Conservation (phyloP, 1,284 basidiomycete genomes). For the Schizopora paradoxa region DNA sequence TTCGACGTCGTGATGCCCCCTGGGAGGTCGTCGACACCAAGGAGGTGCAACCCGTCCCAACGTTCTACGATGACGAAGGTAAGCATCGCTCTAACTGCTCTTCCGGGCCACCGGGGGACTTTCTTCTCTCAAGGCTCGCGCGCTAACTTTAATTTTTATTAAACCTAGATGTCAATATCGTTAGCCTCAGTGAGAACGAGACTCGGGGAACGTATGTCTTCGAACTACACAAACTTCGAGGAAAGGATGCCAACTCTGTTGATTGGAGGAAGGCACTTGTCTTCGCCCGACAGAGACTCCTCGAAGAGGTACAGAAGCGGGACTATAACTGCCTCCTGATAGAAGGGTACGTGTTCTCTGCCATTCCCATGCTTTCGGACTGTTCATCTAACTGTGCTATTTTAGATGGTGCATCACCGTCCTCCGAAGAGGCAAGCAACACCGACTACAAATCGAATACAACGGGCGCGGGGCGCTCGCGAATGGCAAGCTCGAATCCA, state of each 20-base stretch:
- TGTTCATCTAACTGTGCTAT: slow-evolving; percentile 15
- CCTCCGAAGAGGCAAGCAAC: slow-evolving; percentile 51
- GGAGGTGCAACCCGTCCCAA: slow-evolving; percentile 55
- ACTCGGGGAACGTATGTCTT: slow-evolving; percentile 59
- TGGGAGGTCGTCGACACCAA: slow-evolving; percentile 75
- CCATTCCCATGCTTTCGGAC: slow-evolving; percentile 7
- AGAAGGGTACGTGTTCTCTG: slow-evolving; percentile 50
- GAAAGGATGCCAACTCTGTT: neutral
- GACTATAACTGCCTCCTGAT: slow-evolving; percentile 58
- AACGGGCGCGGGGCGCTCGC: slow-evolving; percentile 57
- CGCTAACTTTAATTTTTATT: slow-evolving; percentile 13
- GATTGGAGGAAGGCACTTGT: slow-evolving; percentile 42
- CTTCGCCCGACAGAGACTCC: slow-evolving; percentile 58
- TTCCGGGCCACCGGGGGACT: too few relatives aligned
- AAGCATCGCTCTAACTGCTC: neutral
- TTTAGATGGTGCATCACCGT: slow-evolving; percentile 64
- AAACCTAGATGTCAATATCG: slow-evolving; percentile 53
- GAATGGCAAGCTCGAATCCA: slow-evolving; percentile 36
- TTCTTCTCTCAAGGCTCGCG: slow-evolving; percentile 21
- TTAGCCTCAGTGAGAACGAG: slow-evolving; percentile 44
- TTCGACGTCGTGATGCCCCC: slow-evolving; percentile 35
- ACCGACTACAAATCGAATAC: slow-evolving; percentile 66
- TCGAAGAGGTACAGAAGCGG: slow-evolving; percentile 48
- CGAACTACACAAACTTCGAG: slow-evolving; percentile 34
- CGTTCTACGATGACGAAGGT: slow-evolving; percentile 63